A percentile compares a stretch with the other conserved stretches of the same genome.
These are phyloP conservation scores for Termitomyces sp. DNA, from an alignment of 768 basidiomycete genomes.

Conservation along the genomic window DNA sequence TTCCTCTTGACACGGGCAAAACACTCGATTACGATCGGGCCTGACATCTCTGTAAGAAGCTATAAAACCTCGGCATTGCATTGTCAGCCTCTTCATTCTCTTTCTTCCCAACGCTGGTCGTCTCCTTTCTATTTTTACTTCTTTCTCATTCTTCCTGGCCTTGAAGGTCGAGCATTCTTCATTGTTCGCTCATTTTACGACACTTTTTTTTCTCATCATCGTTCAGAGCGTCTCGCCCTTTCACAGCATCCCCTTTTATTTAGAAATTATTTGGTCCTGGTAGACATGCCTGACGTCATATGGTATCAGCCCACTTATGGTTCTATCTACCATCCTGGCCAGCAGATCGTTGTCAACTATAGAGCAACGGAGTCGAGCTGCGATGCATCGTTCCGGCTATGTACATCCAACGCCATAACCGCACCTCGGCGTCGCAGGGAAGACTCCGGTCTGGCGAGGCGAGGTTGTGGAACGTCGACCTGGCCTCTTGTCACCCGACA, in stretches of 20 bases:
- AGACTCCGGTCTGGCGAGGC: not conserved
- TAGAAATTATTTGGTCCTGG: not conserved
- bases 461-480: constrained; percentile 16
- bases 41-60: not conserved
- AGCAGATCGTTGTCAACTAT: constrained; percentile 15
- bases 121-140: not conserved
- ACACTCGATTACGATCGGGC: constrained; percentile 1
- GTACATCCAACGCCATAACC: constrained; percentile 2
- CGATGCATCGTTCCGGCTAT: constrained; percentile 16
- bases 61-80: constrained; percentile 2
- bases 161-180: constrained; percentile 4
- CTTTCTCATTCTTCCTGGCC: constrained; percentile 1
- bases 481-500: constrained; percentile 16
- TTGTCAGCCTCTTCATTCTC: constrained; percentile 14
- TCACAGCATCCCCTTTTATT: not conserved
- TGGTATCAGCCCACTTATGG: constrained; percentile 8
- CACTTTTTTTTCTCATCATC: not conserved
- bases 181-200: not conserved
- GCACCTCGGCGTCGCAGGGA: not conserved
- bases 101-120: constrained; percentile 16
- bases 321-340: constrained; percentile 11
- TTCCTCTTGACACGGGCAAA: not conserved
- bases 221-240: not conserved
- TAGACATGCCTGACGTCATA: constrained; percentile 5
- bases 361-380: constrained; percentile 7